Percentiles rank a stretch among this genome's conserved stretches.
These are phyloP conservation scores for Colletotrichum chrysophilum DNA, from an alignment of 2,329 filamentous ascomycete genomes.

Conservation along the genomic window DNA sequence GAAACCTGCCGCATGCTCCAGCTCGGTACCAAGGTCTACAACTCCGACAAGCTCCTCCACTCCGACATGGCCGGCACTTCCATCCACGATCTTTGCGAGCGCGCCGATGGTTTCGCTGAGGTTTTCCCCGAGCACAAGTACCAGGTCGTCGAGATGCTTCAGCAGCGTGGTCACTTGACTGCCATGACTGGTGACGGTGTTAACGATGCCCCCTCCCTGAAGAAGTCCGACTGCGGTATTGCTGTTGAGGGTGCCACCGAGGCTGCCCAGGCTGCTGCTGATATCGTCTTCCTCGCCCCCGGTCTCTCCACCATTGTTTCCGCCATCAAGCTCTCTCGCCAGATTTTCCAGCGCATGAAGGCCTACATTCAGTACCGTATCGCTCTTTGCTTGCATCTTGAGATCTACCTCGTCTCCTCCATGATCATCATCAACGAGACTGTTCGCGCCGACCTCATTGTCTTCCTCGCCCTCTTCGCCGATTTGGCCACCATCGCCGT, in stretches of 20 bases:
- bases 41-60: conserved; percentile 78
- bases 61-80: conserved; percentile 76
- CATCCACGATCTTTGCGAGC: conserved; percentile 78
- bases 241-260: conserved; percentile 75
- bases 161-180: conserved; percentile 75
- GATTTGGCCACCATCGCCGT: conserved; percentile 81
- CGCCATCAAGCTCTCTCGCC: conserved; percentile 75
- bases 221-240: conserved; percentile 78
- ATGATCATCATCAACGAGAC: conserved; percentile 85
- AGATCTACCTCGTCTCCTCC: conserved; percentile 78
- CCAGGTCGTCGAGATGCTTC: conserved; percentile 77
- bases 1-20: conserved; percentile 85
- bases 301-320: conserved; percentile 75
- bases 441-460: conserved; percentile 73
- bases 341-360: conserved; percentile 83
- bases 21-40: conserved; percentile 81
- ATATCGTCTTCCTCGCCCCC: conserved; percentile 77
- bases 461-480: conserved; percentile 81
- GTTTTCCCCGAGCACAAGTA: conserved; percentile 81
- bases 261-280: conserved; percentile 74
- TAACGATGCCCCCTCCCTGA: conserved; percentile 75
- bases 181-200: conserved; percentile 81
- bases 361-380: conserved; percentile 80
- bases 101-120: conserved; percentile 75
- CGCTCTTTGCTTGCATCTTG: conserved; percentile 74